Percentiles rank a stretch among this genome's conserved stretches.
These are phyloP conservation scores for Pseudogymnoascus sp. DNA, from an alignment of 2,329 filamentous ascomycete genomes.

Conservation along the genomic window DNA sequence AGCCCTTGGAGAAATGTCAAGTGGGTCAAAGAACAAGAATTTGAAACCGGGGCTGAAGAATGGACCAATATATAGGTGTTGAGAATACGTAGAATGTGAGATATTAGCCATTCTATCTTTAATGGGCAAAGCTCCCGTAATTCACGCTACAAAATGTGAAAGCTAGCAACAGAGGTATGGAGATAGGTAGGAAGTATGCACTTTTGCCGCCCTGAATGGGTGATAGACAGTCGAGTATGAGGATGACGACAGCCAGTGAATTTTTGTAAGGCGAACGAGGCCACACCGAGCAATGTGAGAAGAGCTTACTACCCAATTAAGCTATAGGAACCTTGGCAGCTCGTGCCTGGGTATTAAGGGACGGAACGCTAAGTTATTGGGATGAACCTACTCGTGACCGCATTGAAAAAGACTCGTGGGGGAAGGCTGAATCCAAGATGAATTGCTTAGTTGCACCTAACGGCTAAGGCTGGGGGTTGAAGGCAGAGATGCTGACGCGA, in stretches of 20 bases:
- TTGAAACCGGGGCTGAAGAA: slow-evolving; percentile 7
- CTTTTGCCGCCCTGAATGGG: neutral
- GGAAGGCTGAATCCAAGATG: neutral
- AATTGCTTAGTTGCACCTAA: neutral
- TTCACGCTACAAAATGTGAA: neutral
- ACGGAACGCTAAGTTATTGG: neutral
- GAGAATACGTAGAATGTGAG: slow-evolving; percentile 4
- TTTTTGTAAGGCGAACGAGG: neutral
- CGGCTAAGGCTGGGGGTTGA: neutral
- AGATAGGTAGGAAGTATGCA: neutral
- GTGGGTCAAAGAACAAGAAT: slow-evolving; percentile 8
- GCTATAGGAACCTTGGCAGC: neutral
- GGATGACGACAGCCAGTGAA: neutral
- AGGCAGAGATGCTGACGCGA: slow-evolving; percentile 2
- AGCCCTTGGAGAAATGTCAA: neutral
- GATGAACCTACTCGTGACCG: neutral
- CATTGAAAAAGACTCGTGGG: neutral
- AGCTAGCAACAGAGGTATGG: neutral
- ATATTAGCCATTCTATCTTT: neutral
- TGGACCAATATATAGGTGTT: slow-evolving; percentile 8
- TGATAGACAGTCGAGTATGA: neutral
- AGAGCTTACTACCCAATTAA: slow-evolving; percentile 6
- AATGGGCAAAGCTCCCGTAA: neutral
- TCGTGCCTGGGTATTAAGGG: neutral
- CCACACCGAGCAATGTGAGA: slow-evolving; percentile 2